Base-by-base conservation (phyloP, 805 yeast genomes). In the Suhomyces canberraensis region DNA sequence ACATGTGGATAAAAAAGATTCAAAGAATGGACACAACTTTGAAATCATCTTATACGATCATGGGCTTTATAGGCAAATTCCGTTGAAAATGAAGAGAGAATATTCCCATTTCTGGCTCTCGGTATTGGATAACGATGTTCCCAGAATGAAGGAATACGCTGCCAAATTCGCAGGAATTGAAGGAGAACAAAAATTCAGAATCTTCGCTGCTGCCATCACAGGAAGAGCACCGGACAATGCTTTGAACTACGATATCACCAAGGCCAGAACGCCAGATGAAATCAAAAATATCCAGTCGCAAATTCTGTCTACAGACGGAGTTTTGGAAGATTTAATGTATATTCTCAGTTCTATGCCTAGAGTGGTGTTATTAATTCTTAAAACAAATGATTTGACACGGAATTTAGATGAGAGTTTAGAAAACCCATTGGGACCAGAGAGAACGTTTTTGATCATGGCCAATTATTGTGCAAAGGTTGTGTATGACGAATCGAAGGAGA, bases 41-140 rank as follows among this genome's bases (percentile, higher is more conserved):
- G 98, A 93, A 59, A 86, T 93, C 35, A 70, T 93, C 5, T 69
- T 93, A 14, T 95, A 88, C 56, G 99, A 93, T 61, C 98, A 93
- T 59, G 99, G 98, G 0, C 69, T 93, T 14, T 93, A 93, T 58
- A 72, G 99, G 42, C 78, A 82, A 40, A 88, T 95, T 9, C 84
- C 95, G 1, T 67, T 81, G 2, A 73, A 77, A 37, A 77, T 84
- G 76, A 78, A 95, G 44, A 67, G 88, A 14, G 82, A 84, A 42
- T 93, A 93, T 58, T 85, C 97, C 1, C 84, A 79, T 44, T 87
- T 93, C 55, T 93, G 99, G 99, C 65, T 93, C 14, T 87, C 96
- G 0, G 64, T 93, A 35, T 61, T 93, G 40, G 91, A 88, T 47
- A 75, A 75, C 27, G 78, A 90, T 54, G 71, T 73, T 9, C 73